Evolutionary conservation across 169 alveolate genomes (phyloP).

Genomic region (Plasmodium cynomolgi): DNA sequence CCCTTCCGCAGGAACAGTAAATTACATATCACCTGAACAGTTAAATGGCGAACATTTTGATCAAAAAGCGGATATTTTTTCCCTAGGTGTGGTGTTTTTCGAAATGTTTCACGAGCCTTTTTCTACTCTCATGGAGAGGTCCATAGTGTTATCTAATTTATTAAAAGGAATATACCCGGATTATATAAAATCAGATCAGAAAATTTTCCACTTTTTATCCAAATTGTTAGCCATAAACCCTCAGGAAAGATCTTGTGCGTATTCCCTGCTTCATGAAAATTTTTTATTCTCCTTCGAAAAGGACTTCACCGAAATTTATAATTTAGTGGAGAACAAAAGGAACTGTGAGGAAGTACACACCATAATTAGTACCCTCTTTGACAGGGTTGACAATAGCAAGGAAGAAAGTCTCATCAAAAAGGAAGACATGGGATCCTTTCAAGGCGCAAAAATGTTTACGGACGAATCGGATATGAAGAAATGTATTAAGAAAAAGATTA

Average conservation of each 20-base stretch:
- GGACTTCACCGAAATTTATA: slow-evolving; percentile 78
- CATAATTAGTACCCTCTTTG: slow-evolving; percentile 79
- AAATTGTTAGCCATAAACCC: slow-evolving; percentile 82
- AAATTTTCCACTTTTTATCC: slow-evolving; percentile 78
- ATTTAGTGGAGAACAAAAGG: slow-evolving; percentile 79
- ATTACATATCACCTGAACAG: slow-evolving; percentile 90
- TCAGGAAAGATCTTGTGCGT: slow-evolving; percentile 81
- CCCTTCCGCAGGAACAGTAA: slow-evolving; percentile 85
- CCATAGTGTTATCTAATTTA: slow-evolving; percentile 80
- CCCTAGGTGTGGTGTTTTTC: slow-evolving; percentile 89
- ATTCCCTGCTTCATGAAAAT: slow-evolving; percentile 79
- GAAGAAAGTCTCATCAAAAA: slow-evolving; percentile 44
- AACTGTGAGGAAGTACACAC: slow-evolving; percentile 83
- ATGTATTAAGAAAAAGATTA: slow-evolving; percentile 47
- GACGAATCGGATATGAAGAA: slow-evolving; percentile 41
- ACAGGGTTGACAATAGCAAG: slow-evolving; percentile 60
- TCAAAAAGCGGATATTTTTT: slow-evolving; percentile 87
- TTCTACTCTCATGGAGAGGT: slow-evolving; percentile 87
- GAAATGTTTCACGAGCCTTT: slow-evolving; percentile 90
- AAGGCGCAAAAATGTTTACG: slow-evolving; percentile 47
- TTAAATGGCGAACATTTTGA: slow-evolving; percentile 83
- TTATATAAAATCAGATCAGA: slow-evolving; percentile 75
- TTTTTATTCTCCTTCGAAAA: slow-evolving; percentile 76
- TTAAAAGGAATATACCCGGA: slow-evolving; percentile 83
- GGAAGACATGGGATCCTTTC: slow-evolving; percentile 27